phyloP scores from a whole-genome alignment of 495 filamentous ascomycete genomes.

The Aspergillus saccharolyticus region DNA sequence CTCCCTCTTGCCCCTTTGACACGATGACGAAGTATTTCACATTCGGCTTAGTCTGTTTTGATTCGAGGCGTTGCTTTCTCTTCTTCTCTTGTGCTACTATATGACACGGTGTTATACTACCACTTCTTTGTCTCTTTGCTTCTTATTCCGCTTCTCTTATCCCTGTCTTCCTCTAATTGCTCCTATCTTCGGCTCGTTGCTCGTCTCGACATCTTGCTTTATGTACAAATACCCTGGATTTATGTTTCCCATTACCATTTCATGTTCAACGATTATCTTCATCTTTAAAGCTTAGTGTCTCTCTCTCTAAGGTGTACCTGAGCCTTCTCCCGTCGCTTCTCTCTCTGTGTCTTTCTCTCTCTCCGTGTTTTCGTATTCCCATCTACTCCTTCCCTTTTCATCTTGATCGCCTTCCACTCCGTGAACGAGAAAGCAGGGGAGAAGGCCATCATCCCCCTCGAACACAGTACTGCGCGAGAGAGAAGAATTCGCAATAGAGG shows the following conservation, averaged over 20 bases:
- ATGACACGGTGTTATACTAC: constrained; percentile 1
- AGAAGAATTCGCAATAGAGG: too few species aligned
- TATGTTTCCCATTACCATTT: constrained; percentile 1
- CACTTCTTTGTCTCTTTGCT: constrained; percentile 14
- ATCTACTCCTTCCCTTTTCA: too few species aligned
- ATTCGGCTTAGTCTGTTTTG: not conserved
- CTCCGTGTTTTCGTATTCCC: constrained; percentile 7
- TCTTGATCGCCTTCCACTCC: too few species aligned
- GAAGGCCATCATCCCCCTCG: too few species aligned
- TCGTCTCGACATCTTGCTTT: constrained; percentile 4
- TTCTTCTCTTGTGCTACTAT: not conserved
- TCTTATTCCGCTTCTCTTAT: not conserved
- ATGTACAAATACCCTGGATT: constrained; percentile 26
- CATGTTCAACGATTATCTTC: not conserved
- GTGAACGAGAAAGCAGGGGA: too few species aligned
- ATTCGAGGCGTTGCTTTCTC: not conserved
- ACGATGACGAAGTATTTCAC: not conserved
- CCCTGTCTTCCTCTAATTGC: constrained; percentile 9
- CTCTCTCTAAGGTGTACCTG: not conserved
- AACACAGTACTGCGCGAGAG: too few species aligned
- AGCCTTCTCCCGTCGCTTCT: constrained; percentile 1
- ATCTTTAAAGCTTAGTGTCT: not conserved
- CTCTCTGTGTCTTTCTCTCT: constrained; percentile 5
- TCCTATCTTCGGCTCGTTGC: constrained; percentile 13
- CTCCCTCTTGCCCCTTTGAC: not conserved